Base-by-base conservation (phyloP, 2,329 filamentous ascomycete species). In the Fonsecaea erecta region DNA sequence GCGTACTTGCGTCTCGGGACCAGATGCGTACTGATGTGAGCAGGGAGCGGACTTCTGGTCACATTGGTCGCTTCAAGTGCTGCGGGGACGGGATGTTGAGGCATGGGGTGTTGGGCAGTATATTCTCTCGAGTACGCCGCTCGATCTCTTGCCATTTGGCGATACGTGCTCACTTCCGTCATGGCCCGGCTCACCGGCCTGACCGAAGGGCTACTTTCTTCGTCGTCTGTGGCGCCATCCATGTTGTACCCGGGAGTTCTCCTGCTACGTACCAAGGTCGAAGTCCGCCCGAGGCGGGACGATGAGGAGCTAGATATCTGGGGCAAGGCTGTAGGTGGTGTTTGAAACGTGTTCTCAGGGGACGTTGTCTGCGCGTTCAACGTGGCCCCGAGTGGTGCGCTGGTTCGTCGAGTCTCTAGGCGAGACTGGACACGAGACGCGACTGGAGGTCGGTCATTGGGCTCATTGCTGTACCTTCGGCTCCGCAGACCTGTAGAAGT, bases 101-200 rank as follows among this genome's bases (percentile, higher is more conserved):
- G 74, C 65, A 74, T 62, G 9, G 73, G 73, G 66, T 74, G 73
- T 62, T 74, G 71, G 34, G 72, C 74, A 9, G 72, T 75, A 59
- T 75, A 75, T 65, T 75, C 74, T 34, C 73, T 64, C 9, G 73
- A 72, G 37, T 70, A 67, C 7, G 63, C 66, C 2, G 68, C 63
- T 52, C 77, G 75, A 60, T 79, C 77, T 48, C 75, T 74, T 1
- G 75, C 72, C 7, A 75, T 71, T 6, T 72, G 71, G 11, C 73
- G 73, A 62, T 74, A 73, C 35, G 71, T 75, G 24, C 73, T 72
- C 43, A 77, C 71, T 32, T 82, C 80, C 0, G 80, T 80, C 74
- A 77, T 76, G 30, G 79, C 78, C 62, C 80, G 74, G 18, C 79
- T 78, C 34, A 79, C 66, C 3, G 80, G 77, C 30, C 79, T 78